Evolutionary conservation across 1,284 basidiomycete genomes (phyloP), one percentile per base, ranked within the genome.

Genomic region (Boletus mariae): DNA sequence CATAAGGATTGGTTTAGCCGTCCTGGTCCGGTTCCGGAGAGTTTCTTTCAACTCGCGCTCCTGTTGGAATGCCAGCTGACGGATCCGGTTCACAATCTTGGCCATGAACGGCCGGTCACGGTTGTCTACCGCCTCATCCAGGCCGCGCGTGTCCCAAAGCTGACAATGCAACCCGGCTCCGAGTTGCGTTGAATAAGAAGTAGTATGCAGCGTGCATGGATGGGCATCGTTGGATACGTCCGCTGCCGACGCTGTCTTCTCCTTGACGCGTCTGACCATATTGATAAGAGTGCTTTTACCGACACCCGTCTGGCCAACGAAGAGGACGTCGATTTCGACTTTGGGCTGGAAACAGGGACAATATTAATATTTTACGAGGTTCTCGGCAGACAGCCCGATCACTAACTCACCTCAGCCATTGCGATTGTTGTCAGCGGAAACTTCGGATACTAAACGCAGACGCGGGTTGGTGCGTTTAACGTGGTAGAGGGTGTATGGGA

Each of bases 81-180:
- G 61, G 25, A 65, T 46, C 42, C n/a, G 48, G 28, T 51, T 53
- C 34, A 56, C 2, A 5, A 62, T 20, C 45, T 45, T 64, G 29
- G 48, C 13, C 37, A 49, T 37, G 38, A 52, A 41, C 35, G 43
- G 11, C 5, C 53, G 51, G 23, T 52, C 42, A 12, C 42, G 43
- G 26, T 31, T n/a, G 11, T 54, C 64, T 10, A 41, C 57, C 0
- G 59, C 61, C 54, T 69, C 63, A 15, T 56, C 53, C 20, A 65
- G 65, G 42, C 63, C 63, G 3, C 60, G 63, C 15, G 65, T 65
- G 40, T 65, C 63, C 63, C 63, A 65, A 17, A 65, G 63, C 28
- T 34, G 38, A 42, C 52, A 65, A 37, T 34, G 45, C 45, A 51
- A 20, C 28, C 41, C 52, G 2, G 40, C 8, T 29, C 9, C 59